Evolutionary conservation across 73 alveolate species (phyloP).

Genomic region (Tetrahymena elliotti): DNA sequence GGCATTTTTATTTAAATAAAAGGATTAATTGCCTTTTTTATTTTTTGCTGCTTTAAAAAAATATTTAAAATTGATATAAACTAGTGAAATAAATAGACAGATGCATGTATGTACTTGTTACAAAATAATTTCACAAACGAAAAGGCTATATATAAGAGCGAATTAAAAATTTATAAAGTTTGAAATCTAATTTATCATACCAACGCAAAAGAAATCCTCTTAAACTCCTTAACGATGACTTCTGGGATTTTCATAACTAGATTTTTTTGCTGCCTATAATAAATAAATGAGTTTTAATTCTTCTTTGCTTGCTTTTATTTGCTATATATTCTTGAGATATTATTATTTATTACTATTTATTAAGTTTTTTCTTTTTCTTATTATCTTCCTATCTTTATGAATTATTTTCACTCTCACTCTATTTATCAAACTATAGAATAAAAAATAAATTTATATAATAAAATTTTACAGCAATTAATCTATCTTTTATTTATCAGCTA

Average conservation of each 20-base stretch:
- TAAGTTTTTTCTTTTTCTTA: neutral
- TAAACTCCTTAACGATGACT: conserved; percentile 1
- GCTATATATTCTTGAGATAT: neutral
- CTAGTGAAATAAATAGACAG: neutral
- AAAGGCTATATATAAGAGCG: neutral
- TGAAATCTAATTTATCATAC: neutral
- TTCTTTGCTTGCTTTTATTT: neutral
- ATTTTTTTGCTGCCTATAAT: neutral
- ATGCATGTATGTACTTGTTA: neutral
- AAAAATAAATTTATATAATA: neutral
- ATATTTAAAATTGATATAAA: too few relatives aligned
- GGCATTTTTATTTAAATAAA: neutral
- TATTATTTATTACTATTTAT: neutral
- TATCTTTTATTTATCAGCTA: neutral
- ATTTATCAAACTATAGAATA: neutral
- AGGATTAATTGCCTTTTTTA: neutral
- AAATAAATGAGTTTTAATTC: neutral
- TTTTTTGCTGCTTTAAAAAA: neutral
- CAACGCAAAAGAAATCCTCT: conserved; percentile 1
- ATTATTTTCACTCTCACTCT: neutral
- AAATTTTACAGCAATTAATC: neutral
- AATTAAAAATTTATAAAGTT: too few relatives aligned
- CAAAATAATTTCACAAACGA: neutral
- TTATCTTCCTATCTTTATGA: neutral
- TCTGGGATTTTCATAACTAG: neutral